A percentile compares a stretch with the other conserved stretches of the same genome.
These are phyloP conservation scores for Quercus lobata DNA, from an alignment of 331 rosid species.

Conservation along the genomic window DNA sequence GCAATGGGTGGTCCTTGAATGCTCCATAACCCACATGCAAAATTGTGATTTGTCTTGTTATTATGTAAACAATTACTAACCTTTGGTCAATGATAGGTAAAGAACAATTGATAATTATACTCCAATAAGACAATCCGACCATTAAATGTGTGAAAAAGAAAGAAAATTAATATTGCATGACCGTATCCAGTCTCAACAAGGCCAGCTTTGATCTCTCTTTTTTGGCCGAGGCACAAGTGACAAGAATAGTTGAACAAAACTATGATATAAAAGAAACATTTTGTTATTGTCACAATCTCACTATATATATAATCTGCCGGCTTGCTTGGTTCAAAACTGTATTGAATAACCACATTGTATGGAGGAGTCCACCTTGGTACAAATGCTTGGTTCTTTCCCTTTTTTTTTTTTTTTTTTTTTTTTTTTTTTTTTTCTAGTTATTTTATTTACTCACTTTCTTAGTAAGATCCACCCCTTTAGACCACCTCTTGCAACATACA, in stretches of 20 bases:
- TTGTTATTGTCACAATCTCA: too few species aligned
- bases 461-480: conserved; percentile 17
- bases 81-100: background rate
- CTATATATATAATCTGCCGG: conserved; percentile 11
- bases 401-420: background rate
- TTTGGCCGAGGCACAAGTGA: too few species aligned
- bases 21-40: background rate
- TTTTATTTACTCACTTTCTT: conserved; percentile 17
- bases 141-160: background rate
- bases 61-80: background rate
- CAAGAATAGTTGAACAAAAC: conserved; percentile 10
- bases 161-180: background rate
- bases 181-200: background rate
- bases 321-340: background rate
- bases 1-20: background rate
- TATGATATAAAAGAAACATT: background rate
- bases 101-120: background rate
- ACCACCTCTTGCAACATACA: conserved; percentile 3
- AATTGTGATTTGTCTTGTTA: background rate
- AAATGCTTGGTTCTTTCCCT: background rate
- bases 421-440: background rate
- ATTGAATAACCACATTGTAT: background rate
- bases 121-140: background rate
- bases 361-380: background rate
- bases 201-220: background rate